Evolutionary conservation across 2,329 filamentous ascomycete species (phyloP).

Genomic region (Rhinocladiella mackenziei): DNA sequence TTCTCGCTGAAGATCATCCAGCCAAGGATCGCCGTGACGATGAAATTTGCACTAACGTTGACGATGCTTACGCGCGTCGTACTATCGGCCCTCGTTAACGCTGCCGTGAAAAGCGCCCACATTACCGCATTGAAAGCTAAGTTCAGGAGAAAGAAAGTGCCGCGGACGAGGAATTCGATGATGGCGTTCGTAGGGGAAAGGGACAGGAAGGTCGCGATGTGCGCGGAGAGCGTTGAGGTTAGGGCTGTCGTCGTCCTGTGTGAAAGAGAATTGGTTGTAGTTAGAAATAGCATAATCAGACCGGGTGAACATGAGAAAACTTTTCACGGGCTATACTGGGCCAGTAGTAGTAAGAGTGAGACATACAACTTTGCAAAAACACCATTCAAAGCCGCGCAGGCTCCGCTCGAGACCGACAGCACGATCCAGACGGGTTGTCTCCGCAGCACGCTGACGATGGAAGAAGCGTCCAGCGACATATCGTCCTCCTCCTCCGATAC

Average conservation of each 20-base stretch:
- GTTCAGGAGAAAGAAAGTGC: slow-evolving; percentile 57
- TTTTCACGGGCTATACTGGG: too few species aligned
- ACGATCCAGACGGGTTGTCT: slow-evolving; percentile 45
- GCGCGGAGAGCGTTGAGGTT: slow-evolving; percentile 50
- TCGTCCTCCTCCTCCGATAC: too few species aligned
- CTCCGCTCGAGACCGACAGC: slow-evolving; percentile 57
- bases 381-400: slow-evolving; percentile 61
- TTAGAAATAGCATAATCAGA: neutral
- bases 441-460: slow-evolving; percentile 18
- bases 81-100: slow-evolving; percentile 56
- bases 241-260: slow-evolving; percentile 57
- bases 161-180: slow-evolving; percentile 47
- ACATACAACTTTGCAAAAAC: slow-evolving; percentile 63
- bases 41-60: slow-evolving; percentile 62
- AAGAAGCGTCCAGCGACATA: slow-evolving; percentile 14
- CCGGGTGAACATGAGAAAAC: neutral
- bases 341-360: neutral
- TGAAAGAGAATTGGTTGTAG: neutral
- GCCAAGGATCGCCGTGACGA: slow-evolving; percentile 58
- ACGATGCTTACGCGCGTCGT: slow-evolving; percentile 62
- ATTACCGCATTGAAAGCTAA: slow-evolving; percentile 60
- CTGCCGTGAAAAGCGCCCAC: slow-evolving; percentile 63
- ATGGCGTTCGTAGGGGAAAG: slow-evolving; percentile 43
- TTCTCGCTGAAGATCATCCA: slow-evolving; percentile 55
- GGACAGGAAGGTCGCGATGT: slow-evolving; percentile 45